Base-by-base conservation (phyloP, 306 rosid species). In the Ormosia semicastrata region DNA sequence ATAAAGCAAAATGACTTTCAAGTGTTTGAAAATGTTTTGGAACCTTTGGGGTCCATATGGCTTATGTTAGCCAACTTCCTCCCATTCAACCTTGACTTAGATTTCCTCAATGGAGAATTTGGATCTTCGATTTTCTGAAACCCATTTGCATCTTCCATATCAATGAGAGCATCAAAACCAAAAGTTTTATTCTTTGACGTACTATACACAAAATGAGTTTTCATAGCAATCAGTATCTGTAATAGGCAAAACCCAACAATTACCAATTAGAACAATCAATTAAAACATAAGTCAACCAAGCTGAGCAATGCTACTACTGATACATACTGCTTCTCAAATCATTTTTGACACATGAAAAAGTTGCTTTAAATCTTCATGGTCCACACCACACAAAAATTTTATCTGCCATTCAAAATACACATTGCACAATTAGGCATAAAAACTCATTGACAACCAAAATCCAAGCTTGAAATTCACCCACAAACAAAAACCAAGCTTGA, bases 301-400 rank as follows among this genome's bases (percentile, higher is more conserved):
- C 0, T n/a, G 6, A 7, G 5, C 40, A 75, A 12, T 15, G 41
- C 15, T 34, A 14, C 39, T 9, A 32, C 14, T 3, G 8, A 67
- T 34, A 82, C 88, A 70, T 56, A 94, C 98, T 6, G 91, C 96
- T 85, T 89, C 92, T 65, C 84, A 83, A 37, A 92, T 82, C 1
- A 77, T 7, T 80, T 84, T 94, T 0, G 98, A 92, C 4, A 94
- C 93, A 17, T 60, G 89, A 74, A 82, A 64, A 53, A 94, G 97
- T 80, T 90, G 90, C 49, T 85, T 67, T 80, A 94, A 76, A 85
- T 94, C 98, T 15, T 90, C 89, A 75, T 94, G 98, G 1, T 92
- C 89, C 5, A 92, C 97, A 17, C 94, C 86, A 44, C 93, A 86
- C 40, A 92, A 43, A 30, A 94, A 71, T 78, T 76, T 79, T 13